Base-by-base conservation (phyloP, 164 flowering plant species). In the Saururus chinensis region DNA sequence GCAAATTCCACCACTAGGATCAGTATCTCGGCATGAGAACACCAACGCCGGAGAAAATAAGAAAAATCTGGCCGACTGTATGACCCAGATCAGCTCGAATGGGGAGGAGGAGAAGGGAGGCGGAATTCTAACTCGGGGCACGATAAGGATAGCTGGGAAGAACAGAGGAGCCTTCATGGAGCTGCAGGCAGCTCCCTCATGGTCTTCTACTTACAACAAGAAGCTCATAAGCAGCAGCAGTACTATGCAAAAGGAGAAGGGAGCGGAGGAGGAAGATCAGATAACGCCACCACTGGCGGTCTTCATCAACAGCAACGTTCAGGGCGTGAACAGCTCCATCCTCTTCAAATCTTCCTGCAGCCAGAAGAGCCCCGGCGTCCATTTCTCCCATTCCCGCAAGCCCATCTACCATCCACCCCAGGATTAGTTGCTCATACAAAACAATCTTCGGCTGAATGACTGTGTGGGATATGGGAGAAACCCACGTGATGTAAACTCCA, bases 121-220 rank as follows among this genome's bases (percentile, higher is more conserved):
- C 0, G 45, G 45, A 2, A 41, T 8, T 9, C 11, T 13, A 13
- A 41, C 8, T 8, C 8, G 45, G 45, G 45, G 0, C 63, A 67
- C 85, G 19, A 75, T 91, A 48, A 85, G 87, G 16, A 67, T 91
- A 12, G 84, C 89, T 0, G 96, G 98, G 16, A 88, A 91, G 37
- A 91, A 88, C 85, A 83, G 65, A 64, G 98, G 98, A 4, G 96
- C 98, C 20, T 48, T 75, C 59, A 91, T 91, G 98, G 88, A 86
- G 59, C 30, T 90, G 22, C 70, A 72, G 37, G 73, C 51, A 25
- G n/a, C 53, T 25, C 45, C 57, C n/a, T n/a, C n/a, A n/a, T n/a
- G 37, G 23, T 53, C 65, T 11, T 62, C 75, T 17, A 70, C 70
- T n/a, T 62, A 59, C 56, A 71, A 72, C 53, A 61, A 53, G 55